These are phyloP conservation scores for Neofusicoccum cordaticola DNA, from an alignment of 2,329 filamentous ascomycete species.

Conservation along the genomic window DNA sequence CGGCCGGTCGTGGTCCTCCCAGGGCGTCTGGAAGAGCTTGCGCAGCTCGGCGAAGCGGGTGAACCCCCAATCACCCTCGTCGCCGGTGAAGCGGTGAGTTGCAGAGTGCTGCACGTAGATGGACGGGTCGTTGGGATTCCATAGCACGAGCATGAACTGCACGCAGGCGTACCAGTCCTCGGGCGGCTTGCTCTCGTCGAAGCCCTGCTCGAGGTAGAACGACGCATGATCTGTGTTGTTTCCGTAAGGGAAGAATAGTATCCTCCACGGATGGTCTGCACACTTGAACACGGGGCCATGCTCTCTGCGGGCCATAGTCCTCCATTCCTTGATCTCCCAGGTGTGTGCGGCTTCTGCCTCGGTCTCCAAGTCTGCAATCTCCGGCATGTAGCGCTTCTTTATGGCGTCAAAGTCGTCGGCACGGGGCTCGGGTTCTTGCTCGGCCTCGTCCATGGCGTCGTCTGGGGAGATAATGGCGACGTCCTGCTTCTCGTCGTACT, in stretches of 20 bases:
- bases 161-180: constrained; percentile 97
- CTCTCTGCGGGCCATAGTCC: constrained; percentile 70
- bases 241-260: constrained; percentile 91
- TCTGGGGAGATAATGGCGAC: constrained; percentile 63
- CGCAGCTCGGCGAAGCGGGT: constrained; percentile 91
- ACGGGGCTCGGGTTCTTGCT: constrained; percentile 51
- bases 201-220: constrained; percentile 95
- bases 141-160: constrained; percentile 90
- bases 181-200: constrained; percentile 68
- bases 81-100: constrained; percentile 93
- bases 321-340: constrained; percentile 87
- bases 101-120: constrained; percentile 73
- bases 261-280: constrained; percentile 86
- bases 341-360: constrained; percentile 73
- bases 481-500: constrained; percentile 61
- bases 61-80: constrained; percentile 98
- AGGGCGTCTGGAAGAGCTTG: constrained; percentile 75
- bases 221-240: constrained; percentile 94
- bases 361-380: constrained; percentile 75
- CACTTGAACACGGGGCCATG: constrained; percentile 87
- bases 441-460: constrained; percentile 55
- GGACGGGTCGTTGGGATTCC: constrained; percentile 90
- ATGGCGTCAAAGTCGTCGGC: constrained; percentile 75
- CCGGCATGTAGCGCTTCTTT: constrained; percentile 73
- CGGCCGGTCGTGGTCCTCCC: constrained; percentile 67